phyloP scores from a whole-genome alignment of 2,329 filamentous ascomycete genomes.

The Alternaria hordeiaustralica region DNA sequence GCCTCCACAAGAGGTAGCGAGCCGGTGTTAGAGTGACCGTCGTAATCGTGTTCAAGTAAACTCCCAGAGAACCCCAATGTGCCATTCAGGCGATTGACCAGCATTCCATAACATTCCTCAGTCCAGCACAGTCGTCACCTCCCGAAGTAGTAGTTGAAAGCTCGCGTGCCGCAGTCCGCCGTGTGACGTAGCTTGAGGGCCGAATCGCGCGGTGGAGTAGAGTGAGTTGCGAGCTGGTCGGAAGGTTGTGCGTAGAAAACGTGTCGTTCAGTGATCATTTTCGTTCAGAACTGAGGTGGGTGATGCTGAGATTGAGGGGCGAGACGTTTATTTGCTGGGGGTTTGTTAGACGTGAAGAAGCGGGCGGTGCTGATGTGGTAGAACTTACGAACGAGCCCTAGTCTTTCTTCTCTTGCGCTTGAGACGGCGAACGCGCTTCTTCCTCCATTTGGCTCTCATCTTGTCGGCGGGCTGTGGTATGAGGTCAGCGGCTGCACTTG shows the following conservation, averaged over 20 bases:
- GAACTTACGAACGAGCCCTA: slow-evolving; percentile 89
- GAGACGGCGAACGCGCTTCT: slow-evolving; percentile 99
- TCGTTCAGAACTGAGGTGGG: slow-evolving; percentile 40
- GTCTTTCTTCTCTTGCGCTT: slow-evolving; percentile 99
- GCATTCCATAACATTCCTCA: slow-evolving; percentile 36
- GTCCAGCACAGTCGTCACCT: slow-evolving; percentile 34
- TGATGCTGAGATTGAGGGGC: slow-evolving; percentile 50
- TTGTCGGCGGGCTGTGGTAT: slow-evolving; percentile 52
- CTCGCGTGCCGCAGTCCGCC: slow-evolving; percentile 35
- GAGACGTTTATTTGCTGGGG: slow-evolving; percentile 59
- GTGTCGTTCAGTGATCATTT: slow-evolving; percentile 35
- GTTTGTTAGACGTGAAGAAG: slow-evolving; percentile 15
- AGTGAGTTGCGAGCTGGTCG: slow-evolving; percentile 28
- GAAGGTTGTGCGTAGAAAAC: slow-evolving; percentile 34
- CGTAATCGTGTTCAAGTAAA: slow-evolving; percentile 42
- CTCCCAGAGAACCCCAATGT: slow-evolving; percentile 42
- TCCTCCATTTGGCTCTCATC: slow-evolving; percentile 99
- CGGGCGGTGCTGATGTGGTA: background rate
- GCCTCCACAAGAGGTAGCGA: slow-evolving; percentile 28
- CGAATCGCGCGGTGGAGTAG: slow-evolving; percentile 21
- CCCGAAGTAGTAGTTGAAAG: slow-evolving; percentile 27
- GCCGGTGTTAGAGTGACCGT: slow-evolving; percentile 49
- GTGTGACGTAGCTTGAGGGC: slow-evolving; percentile 32
- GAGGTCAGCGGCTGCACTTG: slow-evolving; percentile 36
- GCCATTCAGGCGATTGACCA: slow-evolving; percentile 39